Evolutionary conservation across 2,329 filamentous ascomycete genomes (phyloP).

Genomic region (Colletotrichum eleusines): DNA sequence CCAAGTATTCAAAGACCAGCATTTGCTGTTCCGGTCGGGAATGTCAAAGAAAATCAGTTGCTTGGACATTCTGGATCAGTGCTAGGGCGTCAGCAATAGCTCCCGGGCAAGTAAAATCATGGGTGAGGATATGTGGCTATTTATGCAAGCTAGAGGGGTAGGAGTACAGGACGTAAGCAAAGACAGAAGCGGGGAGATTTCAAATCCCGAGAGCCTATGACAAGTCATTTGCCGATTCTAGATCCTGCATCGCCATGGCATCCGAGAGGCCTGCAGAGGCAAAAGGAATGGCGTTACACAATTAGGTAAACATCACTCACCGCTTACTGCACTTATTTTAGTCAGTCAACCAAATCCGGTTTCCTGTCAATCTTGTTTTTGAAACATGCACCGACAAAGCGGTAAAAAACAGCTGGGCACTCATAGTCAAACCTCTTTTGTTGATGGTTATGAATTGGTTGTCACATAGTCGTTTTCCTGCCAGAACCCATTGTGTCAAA

Average conservation of each 20-base stretch:
- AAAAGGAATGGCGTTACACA: neutral
- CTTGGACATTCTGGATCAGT: slow-evolving; percentile 42
- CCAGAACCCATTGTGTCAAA: too few species aligned
- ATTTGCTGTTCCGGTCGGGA: slow-evolving; percentile 56
- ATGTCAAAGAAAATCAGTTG: slow-evolving; percentile 71
- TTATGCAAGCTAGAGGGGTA: neutral
- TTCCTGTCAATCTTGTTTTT: neutral
- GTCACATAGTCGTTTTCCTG: neutral
- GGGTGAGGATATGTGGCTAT: neutral
- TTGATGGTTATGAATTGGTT: too few species aligned
- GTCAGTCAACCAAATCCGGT: neutral
- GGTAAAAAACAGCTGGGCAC: too few species aligned
- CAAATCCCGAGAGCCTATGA: neutral
- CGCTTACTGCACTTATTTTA: neutral
- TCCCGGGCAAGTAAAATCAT: too few species aligned
- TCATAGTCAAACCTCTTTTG: too few species aligned
- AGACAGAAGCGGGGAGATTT: neutral
- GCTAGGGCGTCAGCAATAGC: neutral
- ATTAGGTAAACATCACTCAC: neutral
- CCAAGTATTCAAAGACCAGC: slow-evolving; percentile 79
- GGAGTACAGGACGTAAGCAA: neutral
- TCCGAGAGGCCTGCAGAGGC: neutral
- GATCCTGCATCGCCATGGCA: neutral
- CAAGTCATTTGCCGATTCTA: neutral
- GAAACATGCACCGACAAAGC: neutral